Evolutionary conservation across 1,139 yeast genomes (phyloP), one percentile per base, ranked within the genome.

Genomic region (Eremothecium coryli): DNA sequence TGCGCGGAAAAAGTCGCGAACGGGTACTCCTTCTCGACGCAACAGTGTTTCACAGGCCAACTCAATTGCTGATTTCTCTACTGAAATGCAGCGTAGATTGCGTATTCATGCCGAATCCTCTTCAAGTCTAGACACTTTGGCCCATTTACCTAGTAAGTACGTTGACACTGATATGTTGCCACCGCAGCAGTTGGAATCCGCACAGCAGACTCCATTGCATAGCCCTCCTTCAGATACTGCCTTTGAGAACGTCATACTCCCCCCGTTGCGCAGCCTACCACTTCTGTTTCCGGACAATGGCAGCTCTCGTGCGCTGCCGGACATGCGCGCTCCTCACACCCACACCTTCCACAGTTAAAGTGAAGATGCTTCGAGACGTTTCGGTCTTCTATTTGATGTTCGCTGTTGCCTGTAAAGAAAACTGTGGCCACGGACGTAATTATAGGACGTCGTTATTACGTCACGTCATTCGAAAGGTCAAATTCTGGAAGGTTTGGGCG

Each of bases 251-350:
- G 33, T 38, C 14, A 31, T 40, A 9, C 40, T 53, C 22, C 59
- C 59, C 20, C 56, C 59, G 12, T 41, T 54, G 18, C 43, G 59
- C 35, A 53, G 57, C 39, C 40, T 54, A 31, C 56, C 48, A 29
- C 26, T 54, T 10, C 56, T 45, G 35, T 54, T 54, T 31, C 57
- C 55, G 20, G 30, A 27, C 14, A 12, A 25, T 25, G 14, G 22
- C 22, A 20, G 22, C 10, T n/a, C n/a, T n/a, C n/a, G n/a, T n/a
- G n/a, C n/a, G n/a, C n/a, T n/a, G n/a, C n/a, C n/a, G n/a, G n/a
- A n/a, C n/a, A n/a, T n/a, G n/a, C n/a, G n/a, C n/a, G n/a, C n/a
- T n/a, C n/a, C n/a, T n/a, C n/a, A n/a, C n/a, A n/a, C n/a, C n/a
- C n/a, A n/a, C n/a, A n/a, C n/a, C n/a, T n/a, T n/a, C n/a, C n/a